These are phyloP conservation scores for Nemania abortiva DNA, from an alignment of 2,329 filamentous ascomycete species.

Conservation along the genomic window DNA sequence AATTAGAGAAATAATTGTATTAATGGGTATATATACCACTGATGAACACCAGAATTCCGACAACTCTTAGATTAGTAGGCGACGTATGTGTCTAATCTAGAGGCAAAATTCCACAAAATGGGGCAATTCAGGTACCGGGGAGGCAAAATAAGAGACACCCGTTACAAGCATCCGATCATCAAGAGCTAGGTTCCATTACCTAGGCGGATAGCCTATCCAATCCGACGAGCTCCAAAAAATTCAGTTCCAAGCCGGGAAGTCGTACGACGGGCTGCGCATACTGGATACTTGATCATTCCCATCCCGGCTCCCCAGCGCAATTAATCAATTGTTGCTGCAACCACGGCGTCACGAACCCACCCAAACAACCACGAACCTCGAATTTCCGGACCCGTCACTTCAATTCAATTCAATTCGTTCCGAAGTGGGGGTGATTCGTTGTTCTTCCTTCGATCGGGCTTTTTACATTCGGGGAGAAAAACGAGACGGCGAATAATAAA, in stretches of 20 bases:
- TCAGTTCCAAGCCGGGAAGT: constrained; percentile 11
- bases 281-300: background rate
- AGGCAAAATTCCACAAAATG: too few relatives aligned
- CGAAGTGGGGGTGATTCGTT: background rate
- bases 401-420: background rate
- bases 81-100: too few relatives aligned
- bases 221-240: constrained; percentile 30
- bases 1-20: too few relatives aligned
- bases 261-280: background rate
- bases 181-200: too few relatives aligned
- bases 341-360: background rate
- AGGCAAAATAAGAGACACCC: background rate
- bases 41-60: too few relatives aligned
- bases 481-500: too few relatives aligned
- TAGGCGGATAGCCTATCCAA: constrained; percentile 11
- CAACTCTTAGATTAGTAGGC: too few relatives aligned
- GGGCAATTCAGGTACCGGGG: too few relatives aligned
- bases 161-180: constrained; percentile 4
- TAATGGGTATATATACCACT: constrained; percentile 1
- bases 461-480: background rate
- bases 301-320: background rate
- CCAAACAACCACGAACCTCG: background rate
- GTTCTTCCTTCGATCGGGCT: background rate
- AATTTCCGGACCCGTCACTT: background rate
- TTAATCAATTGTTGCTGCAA: background rate